Conservation (phyloP, 1,284 basidiomycete species). For the Sporisorium scitamineum region DNA sequence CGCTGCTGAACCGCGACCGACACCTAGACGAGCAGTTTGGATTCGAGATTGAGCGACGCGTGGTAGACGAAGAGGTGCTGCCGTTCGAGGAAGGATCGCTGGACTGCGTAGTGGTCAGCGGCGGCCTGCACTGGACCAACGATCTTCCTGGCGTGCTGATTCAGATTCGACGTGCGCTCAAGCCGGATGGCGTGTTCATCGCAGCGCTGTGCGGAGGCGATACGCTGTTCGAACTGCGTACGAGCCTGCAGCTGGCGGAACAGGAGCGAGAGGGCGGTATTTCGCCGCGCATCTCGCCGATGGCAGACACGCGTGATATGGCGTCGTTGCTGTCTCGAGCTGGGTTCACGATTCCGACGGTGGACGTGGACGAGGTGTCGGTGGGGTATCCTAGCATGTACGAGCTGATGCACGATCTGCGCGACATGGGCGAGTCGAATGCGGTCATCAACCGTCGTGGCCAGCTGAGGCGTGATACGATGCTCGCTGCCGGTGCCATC, state of each 20-base stretch:
- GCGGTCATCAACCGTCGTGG: conserved; percentile 78
- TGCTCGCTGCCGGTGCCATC: conserved; percentile 89
- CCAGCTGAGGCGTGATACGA: conserved; percentile 84
- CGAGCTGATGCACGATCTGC: conserved; percentile 92
- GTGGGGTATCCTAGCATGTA: conserved; percentile 94
- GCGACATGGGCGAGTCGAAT: conserved; percentile 96
- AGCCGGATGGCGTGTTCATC: conserved; percentile 93
- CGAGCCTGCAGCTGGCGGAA: conserved; percentile 92
- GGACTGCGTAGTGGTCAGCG: conserved; percentile 90
- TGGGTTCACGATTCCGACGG: conserved; percentile 91
- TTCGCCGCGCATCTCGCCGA: conserved; percentile 92
- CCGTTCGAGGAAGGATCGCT: conserved; percentile 79
- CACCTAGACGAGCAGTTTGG: conserved; percentile 54
- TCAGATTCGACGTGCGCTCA: conserved; percentile 86
- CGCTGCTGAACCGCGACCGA: conserved; percentile 50
- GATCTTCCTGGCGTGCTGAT: conserved; percentile 93
- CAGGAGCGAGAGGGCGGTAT: conserved; percentile 94
- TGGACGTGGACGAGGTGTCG: conserved; percentile 93
- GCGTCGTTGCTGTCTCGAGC: conserved; percentile 79
- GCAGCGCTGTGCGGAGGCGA: conserved; percentile 96
- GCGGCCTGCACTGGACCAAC: conserved; percentile 96
- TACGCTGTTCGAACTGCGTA: conserved; percentile 91
- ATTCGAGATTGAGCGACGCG: conserved; percentile 61
- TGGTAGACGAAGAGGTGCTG: conserved; percentile 65
- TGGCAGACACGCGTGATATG: conserved; percentile 90